These are phyloP conservation scores for Parasarocladium wereldwijsianum DNA, from an alignment of 2,329 filamentous ascomycete genomes.

Conservation along the genomic window DNA sequence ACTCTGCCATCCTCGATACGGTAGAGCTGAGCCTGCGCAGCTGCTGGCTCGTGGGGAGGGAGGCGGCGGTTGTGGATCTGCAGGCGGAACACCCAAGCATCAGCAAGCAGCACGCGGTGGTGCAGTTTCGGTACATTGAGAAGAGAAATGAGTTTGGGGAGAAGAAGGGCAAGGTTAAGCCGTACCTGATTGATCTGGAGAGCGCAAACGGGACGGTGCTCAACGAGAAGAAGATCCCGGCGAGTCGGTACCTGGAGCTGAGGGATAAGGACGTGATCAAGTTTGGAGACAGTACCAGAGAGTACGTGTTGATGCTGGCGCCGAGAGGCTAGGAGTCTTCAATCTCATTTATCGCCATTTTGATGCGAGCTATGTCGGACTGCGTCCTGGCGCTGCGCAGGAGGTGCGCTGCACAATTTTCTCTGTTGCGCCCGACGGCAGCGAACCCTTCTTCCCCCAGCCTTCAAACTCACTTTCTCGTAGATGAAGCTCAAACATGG, in stretches of 20 bases:
- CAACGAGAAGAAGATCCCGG: conserved; percentile 60
- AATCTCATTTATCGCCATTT: too few relatives aligned
- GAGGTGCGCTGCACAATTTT: too few relatives aligned
- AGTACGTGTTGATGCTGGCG: conserved; percentile 89
- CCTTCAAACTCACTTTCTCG: too few relatives aligned
- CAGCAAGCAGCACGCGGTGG: conserved; percentile 88
- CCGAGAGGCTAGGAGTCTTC: conserved; percentile 27
- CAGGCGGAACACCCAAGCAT: conserved; percentile 79
- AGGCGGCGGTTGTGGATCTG: conserved; percentile 67
- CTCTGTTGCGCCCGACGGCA: too few relatives aligned
- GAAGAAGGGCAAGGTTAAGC: conserved; percentile 61
- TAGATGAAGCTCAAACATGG: too few relatives aligned
- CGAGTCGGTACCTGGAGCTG: conserved; percentile 72
- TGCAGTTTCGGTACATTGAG: conserved; percentile 81
- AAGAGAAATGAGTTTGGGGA: conserved; percentile 81
- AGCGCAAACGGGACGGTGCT: conserved; percentile 81
- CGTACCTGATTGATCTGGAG: conserved; percentile 87
- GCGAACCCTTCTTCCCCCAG: too few relatives aligned
- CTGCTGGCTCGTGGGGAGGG: conserved; percentile 84
- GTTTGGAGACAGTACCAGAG: conserved; percentile 76
- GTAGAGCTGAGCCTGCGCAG: conserved; percentile 61
- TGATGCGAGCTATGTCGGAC: too few relatives aligned
- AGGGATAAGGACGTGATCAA: conserved; percentile 77
- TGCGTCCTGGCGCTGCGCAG: too few relatives aligned
- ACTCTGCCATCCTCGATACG: conserved; percentile 63